A percentile compares a stretch with the other conserved stretches of the same genome.
These are phyloP conservation scores for Arabidopsis suecica DNA, from an alignment of 345 rosid species.

Conservation along the genomic window DNA sequence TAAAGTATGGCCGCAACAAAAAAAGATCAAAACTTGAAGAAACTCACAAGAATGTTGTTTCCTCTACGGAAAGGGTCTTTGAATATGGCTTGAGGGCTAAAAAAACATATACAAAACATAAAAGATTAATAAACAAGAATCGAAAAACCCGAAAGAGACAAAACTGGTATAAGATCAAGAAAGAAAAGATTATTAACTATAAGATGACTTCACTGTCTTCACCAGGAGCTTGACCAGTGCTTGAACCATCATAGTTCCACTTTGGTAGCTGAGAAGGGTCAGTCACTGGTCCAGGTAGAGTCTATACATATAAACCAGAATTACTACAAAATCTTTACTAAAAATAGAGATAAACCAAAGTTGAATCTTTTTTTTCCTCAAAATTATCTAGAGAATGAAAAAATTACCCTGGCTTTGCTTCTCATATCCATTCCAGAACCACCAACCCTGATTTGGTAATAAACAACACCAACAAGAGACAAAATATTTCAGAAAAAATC, in stretches of 20 bases:
- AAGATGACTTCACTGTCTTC: slow-evolving; percentile 92
- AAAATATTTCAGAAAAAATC: not conserved
- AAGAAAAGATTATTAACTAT: slow-evolving; percentile 53
- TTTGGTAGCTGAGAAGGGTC: slow-evolving; percentile 70
- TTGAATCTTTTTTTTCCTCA: no score
- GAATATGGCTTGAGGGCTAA: slow-evolving; percentile 94
- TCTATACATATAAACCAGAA: slow-evolving; percentile 48
- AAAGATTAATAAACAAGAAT: slow-evolving; percentile 24
- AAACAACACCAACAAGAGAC: not conserved
- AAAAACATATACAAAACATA: not conserved
- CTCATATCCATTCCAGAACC: slow-evolving; percentile 85
- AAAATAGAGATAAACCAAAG: not conserved
- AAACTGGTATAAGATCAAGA: slow-evolving; percentile 34
- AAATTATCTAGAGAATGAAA: not conserved
- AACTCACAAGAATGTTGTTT: slow-evolving; percentile 78
- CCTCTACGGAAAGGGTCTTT: slow-evolving; percentile 91
- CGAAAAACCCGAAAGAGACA: not conserved
- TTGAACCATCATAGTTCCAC: slow-evolving; percentile 91
- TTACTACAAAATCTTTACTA: not conserved
- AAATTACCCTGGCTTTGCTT: slow-evolving; percentile 82
- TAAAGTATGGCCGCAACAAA: not conserved
- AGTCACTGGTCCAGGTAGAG: slow-evolving; percentile 63
- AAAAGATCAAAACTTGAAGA: not conserved
- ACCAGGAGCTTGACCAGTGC: slow-evolving; percentile 93
- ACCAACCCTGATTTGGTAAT: slow-evolving; percentile 61